phyloP scores from a whole-genome alignment of 2,329 filamentous ascomycete genomes.

The Microsporum audouinii region DNA sequence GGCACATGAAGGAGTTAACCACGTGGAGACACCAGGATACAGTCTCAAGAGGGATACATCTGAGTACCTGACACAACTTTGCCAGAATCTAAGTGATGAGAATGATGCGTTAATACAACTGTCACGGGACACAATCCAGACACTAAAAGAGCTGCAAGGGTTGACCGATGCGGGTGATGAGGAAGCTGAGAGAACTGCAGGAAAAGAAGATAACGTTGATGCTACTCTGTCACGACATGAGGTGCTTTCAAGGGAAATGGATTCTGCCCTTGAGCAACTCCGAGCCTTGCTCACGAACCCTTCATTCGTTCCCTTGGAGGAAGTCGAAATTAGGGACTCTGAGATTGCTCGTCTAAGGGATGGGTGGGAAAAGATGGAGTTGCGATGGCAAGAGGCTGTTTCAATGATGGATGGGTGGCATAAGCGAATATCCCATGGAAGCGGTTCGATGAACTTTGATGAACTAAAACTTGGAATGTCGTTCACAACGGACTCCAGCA shows the following conservation, averaged over 20 bases:
- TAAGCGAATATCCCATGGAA: constrained; percentile 52
- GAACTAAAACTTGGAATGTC: constrained; percentile 34
- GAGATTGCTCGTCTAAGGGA: constrained; percentile 73
- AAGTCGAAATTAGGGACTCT: constrained; percentile 83
- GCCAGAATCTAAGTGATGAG: constrained; percentile 75
- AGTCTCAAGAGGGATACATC: constrained; percentile 78
- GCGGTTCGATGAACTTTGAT: constrained; percentile 32
- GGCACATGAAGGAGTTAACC: constrained; percentile 24
- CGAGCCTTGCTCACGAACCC: constrained; percentile 81
- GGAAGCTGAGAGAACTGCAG: constrained; percentile 2
- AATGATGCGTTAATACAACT: constrained; percentile 72
- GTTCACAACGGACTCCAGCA: constrained; percentile 18
- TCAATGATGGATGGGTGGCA: constrained; percentile 88
- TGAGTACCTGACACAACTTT: constrained; percentile 75
- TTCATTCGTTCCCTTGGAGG: constrained; percentile 89
- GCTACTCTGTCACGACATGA: constrained; percentile 49
- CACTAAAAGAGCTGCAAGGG: constrained; percentile 51
- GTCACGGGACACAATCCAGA: constrained; percentile 58
- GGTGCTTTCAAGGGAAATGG: constrained; percentile 59
- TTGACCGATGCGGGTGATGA: constrained; percentile 25
- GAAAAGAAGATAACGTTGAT: constrained; percentile 18
- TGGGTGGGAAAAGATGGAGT: constrained; percentile 90
- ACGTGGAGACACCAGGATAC: constrained; percentile 48
- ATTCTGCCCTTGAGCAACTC: constrained; percentile 67
- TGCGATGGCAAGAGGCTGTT: constrained; percentile 78